These are phyloP conservation scores for Mycena galericulata DNA, from an alignment of 768 basidiomycete genomes.

Conservation along the genomic window DNA sequence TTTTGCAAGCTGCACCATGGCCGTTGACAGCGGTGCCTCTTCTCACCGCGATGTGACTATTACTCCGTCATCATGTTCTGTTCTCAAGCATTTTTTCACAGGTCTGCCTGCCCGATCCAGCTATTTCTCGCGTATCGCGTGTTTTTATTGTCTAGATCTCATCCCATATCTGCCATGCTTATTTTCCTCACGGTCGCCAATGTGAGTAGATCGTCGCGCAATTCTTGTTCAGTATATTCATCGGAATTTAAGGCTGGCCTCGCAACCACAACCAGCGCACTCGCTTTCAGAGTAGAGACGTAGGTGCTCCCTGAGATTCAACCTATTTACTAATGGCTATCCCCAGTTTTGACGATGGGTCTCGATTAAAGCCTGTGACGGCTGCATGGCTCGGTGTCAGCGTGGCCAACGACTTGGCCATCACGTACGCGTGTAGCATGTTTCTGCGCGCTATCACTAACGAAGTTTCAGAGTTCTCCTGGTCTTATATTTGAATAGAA, in stretches of 20 bases:
- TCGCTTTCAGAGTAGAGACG: not conserved
- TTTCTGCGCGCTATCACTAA: not conserved
- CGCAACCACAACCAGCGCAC: not conserved
- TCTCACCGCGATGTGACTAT: slow-evolving; percentile 18
- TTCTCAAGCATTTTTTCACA: not conserved
- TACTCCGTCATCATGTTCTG: not conserved
- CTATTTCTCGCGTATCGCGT: slow-evolving; percentile 10
- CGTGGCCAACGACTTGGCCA: slow-evolving; percentile 18
- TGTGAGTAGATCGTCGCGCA: not conserved
- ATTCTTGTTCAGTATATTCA: too few species aligned
- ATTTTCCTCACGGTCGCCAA: not conserved
- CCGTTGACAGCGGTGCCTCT: slow-evolving; percentile 29
- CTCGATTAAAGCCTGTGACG: not conserved
- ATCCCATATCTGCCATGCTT: not conserved
- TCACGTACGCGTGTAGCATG: slow-evolving; percentile 6
- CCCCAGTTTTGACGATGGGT: slow-evolving; percentile 1
- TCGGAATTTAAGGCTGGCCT: not conserved
- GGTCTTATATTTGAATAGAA: not conserved
- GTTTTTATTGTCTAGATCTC: slow-evolving; percentile 13
- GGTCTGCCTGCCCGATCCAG: slow-evolving; percentile 31
- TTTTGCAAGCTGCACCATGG: slow-evolving; percentile 30
- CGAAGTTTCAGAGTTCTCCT: not conserved
- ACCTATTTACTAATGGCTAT: not conserved
- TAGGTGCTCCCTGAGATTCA: not conserved
- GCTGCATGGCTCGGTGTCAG: slow-evolving; percentile 19